Evolutionary conservation across 78 protist species (phyloP).

Genomic region (Dictyostelium firmibasis): DNA sequence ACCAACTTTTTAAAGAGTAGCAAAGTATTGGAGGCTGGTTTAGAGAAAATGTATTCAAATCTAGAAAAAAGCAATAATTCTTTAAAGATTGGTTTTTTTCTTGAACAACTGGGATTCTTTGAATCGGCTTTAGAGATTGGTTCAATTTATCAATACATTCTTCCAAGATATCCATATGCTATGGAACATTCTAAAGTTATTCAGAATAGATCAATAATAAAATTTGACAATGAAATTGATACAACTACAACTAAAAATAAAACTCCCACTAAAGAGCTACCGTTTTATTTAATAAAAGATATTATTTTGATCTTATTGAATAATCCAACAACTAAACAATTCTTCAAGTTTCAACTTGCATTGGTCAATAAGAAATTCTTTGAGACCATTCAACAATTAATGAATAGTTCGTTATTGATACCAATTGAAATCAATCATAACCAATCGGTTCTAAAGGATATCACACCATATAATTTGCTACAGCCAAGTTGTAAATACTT

Average conservation of each 20-base stretch:
- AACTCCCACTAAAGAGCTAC: neutral
- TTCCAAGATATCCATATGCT: too few species aligned
- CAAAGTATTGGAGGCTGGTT: neutral
- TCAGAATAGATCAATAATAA: neutral
- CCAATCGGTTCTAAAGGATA: neutral
- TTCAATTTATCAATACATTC: neutral
- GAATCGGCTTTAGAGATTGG: neutral
- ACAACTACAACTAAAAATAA: neutral
- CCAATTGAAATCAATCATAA: neutral
- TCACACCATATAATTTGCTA: neutral
- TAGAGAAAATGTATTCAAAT: neutral
- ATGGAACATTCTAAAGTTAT: neutral
- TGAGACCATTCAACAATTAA: neutral
- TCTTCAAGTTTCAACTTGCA: neutral
- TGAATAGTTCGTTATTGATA: neutral
- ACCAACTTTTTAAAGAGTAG: neutral
- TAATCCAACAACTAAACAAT: neutral
- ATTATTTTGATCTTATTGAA: neutral
- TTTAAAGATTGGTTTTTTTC: neutral
- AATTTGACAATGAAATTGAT: neutral
- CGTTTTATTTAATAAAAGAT: constrained; percentile 2
- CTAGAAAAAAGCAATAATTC: too few species aligned
- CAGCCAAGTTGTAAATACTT: neutral
- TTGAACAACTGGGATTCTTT: neutral
- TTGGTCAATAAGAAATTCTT: neutral